Evolutionary conservation across 148 eudicot species (phyloP), one percentile per base, ranked within the genome.

Genomic region (Camellia sinensis): DNA sequence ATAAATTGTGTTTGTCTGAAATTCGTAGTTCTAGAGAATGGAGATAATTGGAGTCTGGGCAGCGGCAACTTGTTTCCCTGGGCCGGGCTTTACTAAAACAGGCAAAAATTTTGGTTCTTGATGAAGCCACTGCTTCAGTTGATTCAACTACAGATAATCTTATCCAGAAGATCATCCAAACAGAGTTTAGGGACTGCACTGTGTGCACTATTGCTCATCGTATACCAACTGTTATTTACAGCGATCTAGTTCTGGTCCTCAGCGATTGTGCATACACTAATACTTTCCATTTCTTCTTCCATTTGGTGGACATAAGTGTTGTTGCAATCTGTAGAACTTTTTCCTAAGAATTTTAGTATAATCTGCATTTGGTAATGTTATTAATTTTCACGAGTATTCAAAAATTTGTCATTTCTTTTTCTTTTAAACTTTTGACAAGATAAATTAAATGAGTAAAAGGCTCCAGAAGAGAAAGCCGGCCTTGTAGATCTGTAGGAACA

Each of bases 111-210:
- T 29, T 29, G 85, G 97, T 95, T 74, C 97, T 95, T 75, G 99
- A 95, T 83, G 99, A 95, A 86, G 99, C 99, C 14, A 95, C 99
- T 8, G 99, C 99, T 74, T 95, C 99, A 40, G 99, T 95, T 82
- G 99, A 95, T 86, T 87, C 97, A 61, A 97, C 97, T 41, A 95
- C 98, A 0, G 99, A 95, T 90, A 92, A 92, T 82, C 97, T 95
- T 62, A 91, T 95, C 71, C 99, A 95, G 85, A 92, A 89, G 88
- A 92, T 95, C n/a, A 95, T 95, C 65, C 88, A 98, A 84, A 85
- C 88, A 4, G 99, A 95, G 75, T 95, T 95, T 81, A 82, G 68
- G 77, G 86, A 92, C 57, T 94, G 98, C 88, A 94, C 98, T 19
- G 94, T 94, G 40, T 90, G 89, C 79, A 95, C 97, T 21, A 92